A percentile compares a stretch with the other conserved stretches of the same genome.
These are phyloP conservation scores for Kazachstania sp. DNA, from an alignment of 1,139 yeast genomes.

Conservation along the genomic window DNA sequence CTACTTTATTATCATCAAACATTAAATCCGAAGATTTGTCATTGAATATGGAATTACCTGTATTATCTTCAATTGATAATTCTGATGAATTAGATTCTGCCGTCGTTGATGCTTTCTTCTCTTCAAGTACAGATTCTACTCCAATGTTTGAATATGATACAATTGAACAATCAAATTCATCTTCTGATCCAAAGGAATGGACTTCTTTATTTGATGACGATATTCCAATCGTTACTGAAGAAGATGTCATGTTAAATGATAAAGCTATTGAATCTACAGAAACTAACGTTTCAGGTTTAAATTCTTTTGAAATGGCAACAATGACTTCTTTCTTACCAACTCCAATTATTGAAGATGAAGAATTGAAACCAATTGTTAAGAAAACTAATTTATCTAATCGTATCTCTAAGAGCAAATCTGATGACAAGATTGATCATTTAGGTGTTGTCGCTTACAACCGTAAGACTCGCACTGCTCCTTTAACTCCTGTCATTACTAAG, in stretches of 20 bases:
- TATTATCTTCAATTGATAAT: not conserved
- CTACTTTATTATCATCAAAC: not conserved
- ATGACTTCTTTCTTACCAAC: conserved; percentile 26
- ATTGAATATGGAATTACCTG: conserved; percentile 1
- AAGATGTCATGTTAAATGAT: conserved; percentile 25
- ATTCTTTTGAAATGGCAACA: conserved; percentile 2
- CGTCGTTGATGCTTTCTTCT: conserved; percentile 54
- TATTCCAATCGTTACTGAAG: conserved; percentile 29
- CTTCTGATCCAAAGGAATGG: conserved; percentile 48
- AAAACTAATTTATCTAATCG: conserved; percentile 5
- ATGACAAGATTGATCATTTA: conserved; percentile 43
- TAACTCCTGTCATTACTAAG: conserved; percentile 57
- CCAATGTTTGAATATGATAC: conserved; percentile 51
- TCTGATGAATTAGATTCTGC: conserved; percentile 47
- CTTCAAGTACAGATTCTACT: conserved; percentile 41
- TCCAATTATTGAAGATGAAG: conserved; percentile 27
- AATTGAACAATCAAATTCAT: conserved; percentile 32
- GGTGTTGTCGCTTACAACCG: conserved; percentile 59
- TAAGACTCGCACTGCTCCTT: conserved; percentile 51
- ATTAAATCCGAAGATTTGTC: conserved; percentile 21
- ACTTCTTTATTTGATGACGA: conserved; percentile 50
- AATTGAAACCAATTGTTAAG: conserved; percentile 6
- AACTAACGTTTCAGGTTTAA: conserved; percentile 2
- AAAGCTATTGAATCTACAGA: conserved; percentile 23
- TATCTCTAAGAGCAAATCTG: conserved; percentile 4